phyloP scores from a whole-genome alignment of 2,329 filamentous ascomycete genomes.

The Falciphora oryzae region DNA sequence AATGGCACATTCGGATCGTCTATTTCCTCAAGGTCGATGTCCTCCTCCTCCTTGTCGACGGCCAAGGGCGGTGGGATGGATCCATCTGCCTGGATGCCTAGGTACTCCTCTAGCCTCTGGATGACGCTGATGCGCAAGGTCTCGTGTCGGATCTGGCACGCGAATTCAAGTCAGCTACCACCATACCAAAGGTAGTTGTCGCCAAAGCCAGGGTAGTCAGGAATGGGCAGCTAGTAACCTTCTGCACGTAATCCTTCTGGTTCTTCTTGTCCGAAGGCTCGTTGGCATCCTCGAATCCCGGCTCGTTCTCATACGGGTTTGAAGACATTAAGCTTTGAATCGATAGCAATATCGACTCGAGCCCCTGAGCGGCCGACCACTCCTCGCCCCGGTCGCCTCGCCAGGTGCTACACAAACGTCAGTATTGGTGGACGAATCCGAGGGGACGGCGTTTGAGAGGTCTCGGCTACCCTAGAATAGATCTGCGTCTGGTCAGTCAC shows the following conservation, averaged over 20 bases:
- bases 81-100: slow-evolving; percentile 56
- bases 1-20: slow-evolving; percentile 54
- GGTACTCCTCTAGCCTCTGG: slow-evolving; percentile 72
- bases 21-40: slow-evolving; percentile 43
- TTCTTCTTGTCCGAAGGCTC: slow-evolving; percentile 63
- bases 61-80: slow-evolving; percentile 28
- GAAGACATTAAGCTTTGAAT: slow-evolving; percentile 94
- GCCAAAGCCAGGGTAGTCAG: neutral
- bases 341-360: slow-evolving; percentile 90
- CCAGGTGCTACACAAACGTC: slow-evolving; percentile 69
- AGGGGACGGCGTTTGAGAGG: slow-evolving; percentile 63
- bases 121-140: slow-evolving; percentile 81
- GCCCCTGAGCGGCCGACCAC: slow-evolving; percentile 92
- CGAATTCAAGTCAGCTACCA: slow-evolving; percentile 11
- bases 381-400: slow-evolving; percentile 83
- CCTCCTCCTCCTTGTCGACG: slow-evolving; percentile 32
- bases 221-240: slow-evolving; percentile 43
- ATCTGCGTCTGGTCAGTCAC: neutral
- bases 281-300: slow-evolving; percentile 78
- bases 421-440: slow-evolving; percentile 46
- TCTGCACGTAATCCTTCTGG: slow-evolving; percentile 70
- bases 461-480: slow-evolving; percentile 11
- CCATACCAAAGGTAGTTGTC: neutral
- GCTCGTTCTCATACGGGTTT: slow-evolving; percentile 95
- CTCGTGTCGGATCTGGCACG: slow-evolving; percentile 76